These are phyloP conservation scores for Tinospora cordifolia DNA, from an alignment of 164 flowering plant species.

Conservation along the genomic window DNA sequence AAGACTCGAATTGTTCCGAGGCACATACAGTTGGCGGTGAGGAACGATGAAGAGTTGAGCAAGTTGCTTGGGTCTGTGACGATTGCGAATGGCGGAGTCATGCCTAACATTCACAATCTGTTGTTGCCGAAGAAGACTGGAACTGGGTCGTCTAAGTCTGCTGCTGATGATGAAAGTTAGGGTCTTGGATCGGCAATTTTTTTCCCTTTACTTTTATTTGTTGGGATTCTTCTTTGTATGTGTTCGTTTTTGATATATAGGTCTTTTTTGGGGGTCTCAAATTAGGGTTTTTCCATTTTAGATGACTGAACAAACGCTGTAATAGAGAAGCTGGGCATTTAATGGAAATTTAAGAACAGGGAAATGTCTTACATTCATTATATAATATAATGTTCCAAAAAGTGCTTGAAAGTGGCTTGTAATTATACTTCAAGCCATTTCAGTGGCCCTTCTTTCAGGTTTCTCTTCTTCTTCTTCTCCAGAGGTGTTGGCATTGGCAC, in stretches of 20 bases:
- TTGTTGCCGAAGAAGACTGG: constrained; percentile 36
- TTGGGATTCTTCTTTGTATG: background rate
- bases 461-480: constrained; percentile 18
- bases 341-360: too few species aligned
- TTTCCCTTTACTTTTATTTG: background rate
- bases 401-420: too few species aligned
- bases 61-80: constrained; percentile 36
- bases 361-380: background rate
- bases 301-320: background rate
- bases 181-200: background rate
- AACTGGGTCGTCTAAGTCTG: constrained; percentile 16
- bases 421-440: background rate
- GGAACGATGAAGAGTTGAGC: constrained; percentile 41
- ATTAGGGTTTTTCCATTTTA: background rate
- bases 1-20: constrained; percentile 34
- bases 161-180: constrained; percentile 21
- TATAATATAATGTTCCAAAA: background rate
- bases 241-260: background rate
- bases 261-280: background rate
- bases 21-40: constrained; percentile 38
- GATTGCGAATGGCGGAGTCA: constrained; percentile 38
- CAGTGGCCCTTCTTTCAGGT: background rate
- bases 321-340: too few species aligned
- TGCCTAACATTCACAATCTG: constrained; percentile 35
- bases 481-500: constrained; percentile 34